Evolutionary conservation across 2,329 filamentous ascomycete species (phyloP).

Genomic region (Stachybotrys echinatus): DNA sequence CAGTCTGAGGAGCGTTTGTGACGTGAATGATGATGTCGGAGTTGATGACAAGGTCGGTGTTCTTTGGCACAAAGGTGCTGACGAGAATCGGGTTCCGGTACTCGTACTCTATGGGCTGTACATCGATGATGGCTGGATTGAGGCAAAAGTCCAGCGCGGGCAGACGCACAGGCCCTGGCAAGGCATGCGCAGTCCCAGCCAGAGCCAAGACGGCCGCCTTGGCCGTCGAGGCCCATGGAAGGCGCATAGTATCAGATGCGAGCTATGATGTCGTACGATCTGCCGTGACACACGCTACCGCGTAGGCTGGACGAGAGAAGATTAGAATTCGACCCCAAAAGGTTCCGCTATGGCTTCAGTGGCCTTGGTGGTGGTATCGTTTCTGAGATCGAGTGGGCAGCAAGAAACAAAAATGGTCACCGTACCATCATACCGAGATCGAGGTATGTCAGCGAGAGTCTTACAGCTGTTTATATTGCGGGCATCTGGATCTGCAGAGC

Average conservation of each 20-base stretch:
- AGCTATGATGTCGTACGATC: neutral
- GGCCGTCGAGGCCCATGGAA: slow-evolving; percentile 1
- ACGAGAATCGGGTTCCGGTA: slow-evolving; percentile 5
- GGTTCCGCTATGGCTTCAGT: too few species aligned
- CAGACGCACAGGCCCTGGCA: neutral
- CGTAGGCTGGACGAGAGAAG: neutral
- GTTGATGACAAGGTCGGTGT: slow-evolving; percentile 7
- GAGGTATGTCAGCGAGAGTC: neutral
- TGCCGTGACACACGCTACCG: neutral
- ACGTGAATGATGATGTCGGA: slow-evolving; percentile 4
- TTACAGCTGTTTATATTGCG: neutral
- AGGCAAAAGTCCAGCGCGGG: neutral
- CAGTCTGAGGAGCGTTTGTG: slow-evolving; percentile 5
- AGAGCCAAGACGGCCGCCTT: slow-evolving; percentile 2
- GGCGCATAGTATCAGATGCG: neutral
- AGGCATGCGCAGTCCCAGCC: neutral
- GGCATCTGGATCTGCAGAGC: neutral
- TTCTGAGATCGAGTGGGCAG: too few species aligned
- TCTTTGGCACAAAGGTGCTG: slow-evolving; percentile 1
- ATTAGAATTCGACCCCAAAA: neutral
- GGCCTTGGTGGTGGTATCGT: too few species aligned
- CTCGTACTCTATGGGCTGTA: slow-evolving; percentile 6
- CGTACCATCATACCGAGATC: neutral
- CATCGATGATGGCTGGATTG: neutral
- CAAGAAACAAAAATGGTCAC: too few species aligned